Conservation (phyloP, 2,329 filamentous ascomycete genomes). For the Xylariaceae sp. region DNA sequence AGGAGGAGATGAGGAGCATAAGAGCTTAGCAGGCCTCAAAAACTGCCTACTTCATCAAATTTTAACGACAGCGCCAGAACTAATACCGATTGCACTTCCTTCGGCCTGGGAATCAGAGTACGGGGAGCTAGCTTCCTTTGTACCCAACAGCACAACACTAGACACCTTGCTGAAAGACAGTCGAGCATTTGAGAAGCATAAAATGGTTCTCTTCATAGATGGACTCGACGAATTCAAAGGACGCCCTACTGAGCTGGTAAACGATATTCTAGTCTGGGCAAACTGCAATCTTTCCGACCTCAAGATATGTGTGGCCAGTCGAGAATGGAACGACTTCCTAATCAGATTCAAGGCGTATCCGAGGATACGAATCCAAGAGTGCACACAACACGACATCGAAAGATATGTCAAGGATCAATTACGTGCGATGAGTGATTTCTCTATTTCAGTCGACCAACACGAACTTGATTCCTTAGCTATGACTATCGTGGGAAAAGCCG, state of each 20-base stretch:
- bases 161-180: not conserved
- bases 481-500: constrained; percentile 12
- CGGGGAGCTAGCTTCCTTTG: not conserved
- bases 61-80: constrained; percentile 11
- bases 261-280: constrained; percentile 13
- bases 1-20: constrained; percentile 19
- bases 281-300: not conserved
- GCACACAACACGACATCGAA: constrained; percentile 17
- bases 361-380: constrained; percentile 16
- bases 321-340: constrained; percentile 21
- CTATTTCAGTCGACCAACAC: not conserved
- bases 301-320: constrained; percentile 23
- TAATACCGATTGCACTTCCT: constrained; percentile 18
- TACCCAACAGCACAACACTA: not conserved
- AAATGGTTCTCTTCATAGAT: constrained; percentile 21
- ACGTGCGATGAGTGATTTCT: constrained; percentile 1
- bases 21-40: constrained; percentile 21
- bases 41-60: constrained; percentile 29
- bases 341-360: constrained; percentile 12
- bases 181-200: constrained; percentile 4
- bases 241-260: constrained; percentile 7
- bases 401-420: constrained; percentile 9
- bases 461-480: constrained; percentile 3
- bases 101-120: constrained; percentile 5
- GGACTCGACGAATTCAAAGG: constrained; percentile 20